These are phyloP conservation scores for Mesembryanthemum crystallinum DNA, from an alignment of 148 eudicot species.

Conservation along the genomic window DNA sequence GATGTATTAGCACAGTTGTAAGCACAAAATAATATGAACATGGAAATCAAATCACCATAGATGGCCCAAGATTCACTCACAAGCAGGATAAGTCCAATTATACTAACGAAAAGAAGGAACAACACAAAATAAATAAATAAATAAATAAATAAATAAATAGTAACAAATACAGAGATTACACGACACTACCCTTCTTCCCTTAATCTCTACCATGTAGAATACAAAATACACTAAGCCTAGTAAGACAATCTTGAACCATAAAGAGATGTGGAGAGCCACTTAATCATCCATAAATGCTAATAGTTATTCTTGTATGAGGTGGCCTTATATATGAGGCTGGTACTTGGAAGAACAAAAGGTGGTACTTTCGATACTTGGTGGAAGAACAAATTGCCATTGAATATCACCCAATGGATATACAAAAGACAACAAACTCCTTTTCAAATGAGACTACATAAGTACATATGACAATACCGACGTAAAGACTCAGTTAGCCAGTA, in stretches of 20 bases:
- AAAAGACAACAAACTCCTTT: constrained; percentile 1
- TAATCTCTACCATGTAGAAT: neutral
- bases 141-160: no score
- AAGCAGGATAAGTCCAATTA: neutral
- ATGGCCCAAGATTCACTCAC: neutral
- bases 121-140: no score
- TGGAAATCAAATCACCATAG: neutral
- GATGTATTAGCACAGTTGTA: constrained; percentile 19
- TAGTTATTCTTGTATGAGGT: no score
- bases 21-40: neutral
- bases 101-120: neutral
- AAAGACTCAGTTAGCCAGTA: neutral
- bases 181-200: neutral
- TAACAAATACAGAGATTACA: neutral
- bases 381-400: neutral
- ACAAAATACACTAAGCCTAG: neutral
- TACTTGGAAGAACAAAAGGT: no score
- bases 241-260: neutral
- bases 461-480: neutral
- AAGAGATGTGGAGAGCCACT: neutral
- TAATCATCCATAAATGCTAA: neutral
- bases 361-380: no score
- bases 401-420: neutral
- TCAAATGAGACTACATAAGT: neutral
- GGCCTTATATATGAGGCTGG: no score